phyloP scores from a whole-genome alignment of 192 early-diverging fungal species.

The Coemansia sp. region DNA sequence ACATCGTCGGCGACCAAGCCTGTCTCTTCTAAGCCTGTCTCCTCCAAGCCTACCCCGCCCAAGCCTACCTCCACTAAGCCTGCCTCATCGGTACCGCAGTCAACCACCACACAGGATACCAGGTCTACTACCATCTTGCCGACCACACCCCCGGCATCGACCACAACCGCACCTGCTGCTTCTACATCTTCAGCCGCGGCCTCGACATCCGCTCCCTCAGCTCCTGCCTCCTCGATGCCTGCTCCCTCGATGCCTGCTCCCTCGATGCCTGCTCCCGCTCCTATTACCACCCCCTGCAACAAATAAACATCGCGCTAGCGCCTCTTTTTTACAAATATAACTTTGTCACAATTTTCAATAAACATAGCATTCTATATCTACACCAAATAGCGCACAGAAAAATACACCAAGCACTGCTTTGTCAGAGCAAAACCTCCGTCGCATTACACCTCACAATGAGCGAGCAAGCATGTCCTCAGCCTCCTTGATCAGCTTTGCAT shows the following conservation, averaged over 20 bases:
- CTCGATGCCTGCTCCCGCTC: not conserved
- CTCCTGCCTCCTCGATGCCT: conserved; percentile 2
- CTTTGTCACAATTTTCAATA: not conserved
- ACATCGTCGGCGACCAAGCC: not conserved
- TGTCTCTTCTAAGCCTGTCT: not conserved
- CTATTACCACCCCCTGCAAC: too few relatives aligned
- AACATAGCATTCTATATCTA: not conserved
- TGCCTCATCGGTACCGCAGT: too few relatives aligned
- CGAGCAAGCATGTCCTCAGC: conserved; percentile 1
- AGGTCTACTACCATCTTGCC: too few relatives aligned
- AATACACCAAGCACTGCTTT: too few relatives aligned
- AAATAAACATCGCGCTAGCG: too few relatives aligned
- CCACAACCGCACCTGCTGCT: conserved; percentile 1
- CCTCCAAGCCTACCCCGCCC: too few relatives aligned
- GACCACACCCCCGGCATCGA: too few relatives aligned
- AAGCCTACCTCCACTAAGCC: not conserved
- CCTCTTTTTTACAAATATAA: not conserved
- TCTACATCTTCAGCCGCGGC: conserved; percentile 5
- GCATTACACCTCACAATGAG: not conserved
- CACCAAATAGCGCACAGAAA: not conserved
- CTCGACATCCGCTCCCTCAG: not conserved
- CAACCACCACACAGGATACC: too few relatives aligned
- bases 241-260: not conserved
- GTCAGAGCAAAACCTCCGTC: too few relatives aligned
- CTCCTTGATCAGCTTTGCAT: not conserved